Conservation (phyloP, 345 rosid genomes). For the Lepidium aucheri region DNA sequence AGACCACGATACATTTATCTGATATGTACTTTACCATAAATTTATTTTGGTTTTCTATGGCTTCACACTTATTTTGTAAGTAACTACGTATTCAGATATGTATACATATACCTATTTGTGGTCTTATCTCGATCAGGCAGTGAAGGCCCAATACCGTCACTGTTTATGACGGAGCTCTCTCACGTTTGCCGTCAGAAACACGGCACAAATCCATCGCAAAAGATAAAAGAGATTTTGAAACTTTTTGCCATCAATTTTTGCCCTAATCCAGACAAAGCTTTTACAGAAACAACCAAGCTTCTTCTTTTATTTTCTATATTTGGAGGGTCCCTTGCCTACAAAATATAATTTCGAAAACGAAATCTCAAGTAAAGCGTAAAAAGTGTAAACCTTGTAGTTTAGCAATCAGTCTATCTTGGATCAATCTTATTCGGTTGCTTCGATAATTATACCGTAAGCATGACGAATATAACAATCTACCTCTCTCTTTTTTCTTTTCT, state of each 20-base stretch:
- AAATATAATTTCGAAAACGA: slow-evolving; percentile 10
- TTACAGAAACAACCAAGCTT: slow-evolving; percentile 14
- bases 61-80: neutral
- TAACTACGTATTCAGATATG: neutral
- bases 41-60: neutral
- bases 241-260: slow-evolving; percentile 6
- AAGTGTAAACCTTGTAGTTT: neutral
- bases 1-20: neutral
- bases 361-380: slow-evolving; percentile 1
- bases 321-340: neutral
- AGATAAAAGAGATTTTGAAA: neutral
- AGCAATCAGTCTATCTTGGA: neutral
- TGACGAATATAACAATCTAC: slow-evolving; percentile 3
- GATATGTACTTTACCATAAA: neutral
- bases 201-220: slow-evolving; percentile 22
- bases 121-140: slow-evolving; percentile 8
- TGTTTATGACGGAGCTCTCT: neutral
- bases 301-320: neutral
- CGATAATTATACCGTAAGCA: neutral
- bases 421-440: neutral
- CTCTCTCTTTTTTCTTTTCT: too few relatives aligned
- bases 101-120: neutral
- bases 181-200: slow-evolving; percentile 20
- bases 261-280: slow-evolving; percentile 6
- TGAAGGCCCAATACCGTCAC: neutral